Evolutionary conservation across 495 filamentous ascomycete genomes (phyloP), one percentile per base, ranked within the genome.

Genomic region (Peziza echinospora): DNA sequence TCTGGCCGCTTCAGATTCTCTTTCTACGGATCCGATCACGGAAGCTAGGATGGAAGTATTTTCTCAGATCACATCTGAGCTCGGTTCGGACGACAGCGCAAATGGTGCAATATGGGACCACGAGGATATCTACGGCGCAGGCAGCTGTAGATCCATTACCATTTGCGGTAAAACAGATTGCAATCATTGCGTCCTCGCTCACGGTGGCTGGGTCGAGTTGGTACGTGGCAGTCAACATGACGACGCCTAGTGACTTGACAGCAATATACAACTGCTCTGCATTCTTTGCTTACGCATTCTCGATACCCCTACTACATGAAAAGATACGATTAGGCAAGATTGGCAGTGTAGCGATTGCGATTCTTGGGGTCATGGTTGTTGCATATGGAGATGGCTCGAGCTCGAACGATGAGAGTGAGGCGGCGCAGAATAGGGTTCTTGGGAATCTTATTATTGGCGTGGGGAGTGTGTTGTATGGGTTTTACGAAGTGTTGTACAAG

Each of bases 251-350:
- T 53, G 89, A 97, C 56, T 65, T 97, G 46, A 97, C 89, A 0
- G 89, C 89, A 21, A 97, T 97, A 58, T 97, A 96, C 70, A 97
- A 97, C 62, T 97, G 89, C 69, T 92, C 82, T 43, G 86, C 89
- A 42, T 97, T 97, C 64, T 97, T 94, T 62, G 89, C 89, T 24
- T 97, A 97, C 59, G 87, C 77, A 8, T 97, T 97, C 57, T 84
- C 80, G 41, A 82, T 97, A 21, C 84, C 84, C 0, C 59, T 97
- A 10, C 67, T 97, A 0, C 77, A 83, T 23, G 89, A 97, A 61
- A 78, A 77, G 56, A 56, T 91, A 9, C 75, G 80, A 3, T 60
- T 73, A 21, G 80, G 80, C 59, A 97, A 94, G 64, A 72, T 82
- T 22, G 60, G 86, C 26, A 77, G 87, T 1, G 89, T 97, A 1